Percentiles rank a stretch among this genome's conserved stretches.
Evolutionary conservation across 176 grass and related monocot genomes (phyloP).

Genomic region (Leersia perrieri): DNA sequence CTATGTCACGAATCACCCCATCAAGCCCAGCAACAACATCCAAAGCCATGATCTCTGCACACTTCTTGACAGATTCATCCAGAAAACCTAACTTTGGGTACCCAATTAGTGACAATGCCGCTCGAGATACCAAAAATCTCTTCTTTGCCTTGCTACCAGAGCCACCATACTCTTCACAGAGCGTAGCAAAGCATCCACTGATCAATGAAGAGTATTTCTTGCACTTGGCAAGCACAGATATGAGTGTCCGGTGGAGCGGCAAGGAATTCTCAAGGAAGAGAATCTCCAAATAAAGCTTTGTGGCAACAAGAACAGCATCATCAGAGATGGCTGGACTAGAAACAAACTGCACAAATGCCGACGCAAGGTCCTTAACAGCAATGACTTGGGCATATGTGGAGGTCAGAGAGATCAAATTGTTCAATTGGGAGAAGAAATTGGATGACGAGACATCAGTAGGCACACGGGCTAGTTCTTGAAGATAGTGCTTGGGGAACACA

Average conservation of each 20-base stretch:
- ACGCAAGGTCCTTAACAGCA: conserved; percentile 66
- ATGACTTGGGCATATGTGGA: conserved; percentile 78
- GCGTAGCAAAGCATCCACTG: conserved; percentile 54
- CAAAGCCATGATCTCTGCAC: conserved; percentile 61
- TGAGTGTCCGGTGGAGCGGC: conserved; percentile 78
- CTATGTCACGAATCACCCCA: conserved; percentile 57
- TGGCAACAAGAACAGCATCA: conserved; percentile 33
- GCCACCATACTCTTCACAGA: conserved; percentile 73
- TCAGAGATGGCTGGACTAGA: conserved; percentile 38
- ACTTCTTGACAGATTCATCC: conserved; percentile 70
- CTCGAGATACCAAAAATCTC: conserved; percentile 76
- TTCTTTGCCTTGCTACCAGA: conserved; percentile 61
- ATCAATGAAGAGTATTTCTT: conserved; percentile 54
- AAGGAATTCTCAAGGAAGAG: conserved; percentile 89
- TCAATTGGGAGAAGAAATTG: conserved; percentile 66
- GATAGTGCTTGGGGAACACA: conserved; percentile 68
- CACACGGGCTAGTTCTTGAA: conserved; percentile 49
- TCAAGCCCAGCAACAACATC: conserved; percentile 75
- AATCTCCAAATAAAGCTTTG: conserved; percentile 80
- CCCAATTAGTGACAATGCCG: conserved; percentile 77
- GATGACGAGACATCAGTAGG: conserved; percentile 29
- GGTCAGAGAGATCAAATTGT: conserved; percentile 61
- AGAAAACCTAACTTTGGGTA: conserved; percentile 92
- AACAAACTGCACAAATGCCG: conserved; percentile 63
- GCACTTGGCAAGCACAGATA: conserved; percentile 73